Percentiles rank a stretch among this genome's conserved stretches.
These are phyloP conservation scores for Ehretia macrophylla DNA, from an alignment of 257 asterid species.

Conservation along the genomic window DNA sequence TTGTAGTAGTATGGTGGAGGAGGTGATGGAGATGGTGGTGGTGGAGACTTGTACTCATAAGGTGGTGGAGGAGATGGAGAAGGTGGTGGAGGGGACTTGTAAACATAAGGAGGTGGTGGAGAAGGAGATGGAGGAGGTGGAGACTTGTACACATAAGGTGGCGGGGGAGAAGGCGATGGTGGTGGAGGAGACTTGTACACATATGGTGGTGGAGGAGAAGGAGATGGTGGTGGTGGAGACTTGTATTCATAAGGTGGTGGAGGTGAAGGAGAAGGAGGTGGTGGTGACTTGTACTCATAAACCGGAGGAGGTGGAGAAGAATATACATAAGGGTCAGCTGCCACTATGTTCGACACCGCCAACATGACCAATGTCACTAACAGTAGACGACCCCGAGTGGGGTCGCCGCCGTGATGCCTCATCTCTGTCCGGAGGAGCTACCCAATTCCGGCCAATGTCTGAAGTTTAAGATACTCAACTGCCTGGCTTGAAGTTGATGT, in stretches of 20 bases:
- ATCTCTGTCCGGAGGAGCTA: constrained; percentile 4
- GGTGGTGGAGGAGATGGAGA: constrained; percentile 2
- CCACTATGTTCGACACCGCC: constrained; percentile 7
- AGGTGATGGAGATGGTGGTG: constrained; percentile 27
- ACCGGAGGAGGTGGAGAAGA: constrained; percentile 16
- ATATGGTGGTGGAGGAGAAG: constrained; percentile 6
- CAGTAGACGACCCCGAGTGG: constrained; percentile 10
- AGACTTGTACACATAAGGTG: constrained; percentile 40
- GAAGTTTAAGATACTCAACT: too few species aligned
- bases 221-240: constrained; percentile 20
- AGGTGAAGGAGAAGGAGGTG: constrained; percentile 6
- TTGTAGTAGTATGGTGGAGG: constrained; percentile 11
- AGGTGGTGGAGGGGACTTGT: background rate
- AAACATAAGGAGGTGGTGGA: constrained; percentile 27
- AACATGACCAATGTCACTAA: constrained; percentile 20
- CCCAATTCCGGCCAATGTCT: constrained; percentile 9
- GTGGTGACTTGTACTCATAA: constrained; percentile 11
- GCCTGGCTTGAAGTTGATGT: background rate
- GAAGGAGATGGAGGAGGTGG: constrained; percentile 55
- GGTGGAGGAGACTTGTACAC: background rate
- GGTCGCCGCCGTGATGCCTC: constrained; percentile 8
- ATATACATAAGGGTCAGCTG: constrained; percentile 18
- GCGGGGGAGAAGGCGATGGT: background rate
- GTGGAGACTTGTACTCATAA: constrained; percentile 4
- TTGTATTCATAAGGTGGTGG: constrained; percentile 13